Evolutionary conservation across 2,329 filamentous ascomycete species (phyloP).

Genomic region (Rosellinia necatrix): DNA sequence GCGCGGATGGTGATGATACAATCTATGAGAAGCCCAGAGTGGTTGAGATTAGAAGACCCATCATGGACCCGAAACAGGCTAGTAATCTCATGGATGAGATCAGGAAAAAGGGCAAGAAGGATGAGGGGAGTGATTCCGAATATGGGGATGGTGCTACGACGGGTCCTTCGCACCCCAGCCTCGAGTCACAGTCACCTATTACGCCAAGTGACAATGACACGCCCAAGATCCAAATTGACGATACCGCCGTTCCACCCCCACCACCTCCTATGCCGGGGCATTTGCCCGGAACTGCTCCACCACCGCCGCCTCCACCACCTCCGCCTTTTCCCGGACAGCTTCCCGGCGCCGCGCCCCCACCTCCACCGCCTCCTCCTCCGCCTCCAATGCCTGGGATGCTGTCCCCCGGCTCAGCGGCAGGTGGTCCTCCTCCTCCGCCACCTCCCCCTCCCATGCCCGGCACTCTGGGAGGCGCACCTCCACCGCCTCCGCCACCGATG

Average conservation of each 20-base stretch:
- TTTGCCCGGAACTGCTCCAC: conserved; percentile 41
- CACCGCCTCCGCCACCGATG: conserved; percentile 61
- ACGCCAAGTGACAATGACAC: conserved; percentile 66
- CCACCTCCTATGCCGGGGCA: conserved; percentile 48
- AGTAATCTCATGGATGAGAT: conserved; percentile 72
- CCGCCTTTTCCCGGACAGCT: conserved; percentile 45
- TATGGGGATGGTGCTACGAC: conserved; percentile 72
- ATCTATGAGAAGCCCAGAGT: conserved; percentile 80
- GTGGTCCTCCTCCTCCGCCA: conserved; percentile 53
- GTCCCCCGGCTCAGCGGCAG: conserved; percentile 1
- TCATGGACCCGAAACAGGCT: conserved; percentile 66
- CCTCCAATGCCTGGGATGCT: conserved; percentile 52
- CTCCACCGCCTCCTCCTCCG: conserved; percentile 41
- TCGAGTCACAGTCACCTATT: conserved; percentile 71
- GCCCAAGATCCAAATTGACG: conserved; percentile 64
- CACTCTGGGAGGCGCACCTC: conserved; percentile 47
- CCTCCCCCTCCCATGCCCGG: conserved; percentile 44
- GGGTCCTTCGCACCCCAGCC: conserved; percentile 74
- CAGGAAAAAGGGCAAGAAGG: conserved; percentile 72
- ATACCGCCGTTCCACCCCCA: conserved; percentile 43
- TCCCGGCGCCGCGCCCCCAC: conserved; percentile 31
- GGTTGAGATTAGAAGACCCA: conserved; percentile 76
- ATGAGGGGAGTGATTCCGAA: conserved; percentile 75
- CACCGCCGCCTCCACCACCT: conserved; percentile 52
- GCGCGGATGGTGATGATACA: conserved; percentile 59